Evolutionary conservation across 2,329 filamentous ascomycete species (phyloP), one percentile per base, ranked within the genome.

Genomic region (Aspergillus terreus): DNA sequence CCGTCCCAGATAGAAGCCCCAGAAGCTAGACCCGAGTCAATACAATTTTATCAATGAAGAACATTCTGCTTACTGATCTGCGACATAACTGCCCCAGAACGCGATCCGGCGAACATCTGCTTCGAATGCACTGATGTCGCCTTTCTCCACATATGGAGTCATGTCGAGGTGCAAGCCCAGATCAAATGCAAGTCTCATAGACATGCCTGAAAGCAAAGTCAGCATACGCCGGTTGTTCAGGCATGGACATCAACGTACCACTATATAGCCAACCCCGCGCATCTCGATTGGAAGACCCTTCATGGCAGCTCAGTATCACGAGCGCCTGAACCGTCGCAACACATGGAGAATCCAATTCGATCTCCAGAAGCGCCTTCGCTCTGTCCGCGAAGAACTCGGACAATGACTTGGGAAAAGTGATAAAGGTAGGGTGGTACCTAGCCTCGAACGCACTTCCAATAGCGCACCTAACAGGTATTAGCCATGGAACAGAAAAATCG

Each of bases 251-350:
- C 19, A 11, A 53, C 64, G 47, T 62, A 72, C 75, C 73, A 41
- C 73, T 75, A 49, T 76, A 78, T 2, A 78, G 58, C 76, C 75
- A 78, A 15, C 74, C 74, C 4, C 76, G 68, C 14, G 75, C 70
- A 52, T 76, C 74, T 10, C 75, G 68, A 14, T 70, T 72, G 17
- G 66, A 71, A 6, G 72, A 74, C 4, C 71, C 71, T 54, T 79
- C 76, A 33, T 74, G 70, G 14, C 66, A 70, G 38, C 74, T 76
- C 44, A 79, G 61, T 14, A 78, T 65, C 2, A 75, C 69, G 40
- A 78, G 63, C 2, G 76, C 72, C 49, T 79, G 76, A 6, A 76
- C 71, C 3, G 76, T 78, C 4, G 76, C 74, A n/a, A 78, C 65
- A 41, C 69, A 74, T 1, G 76, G 76, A 23, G 66, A 71, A 50